Evolutionary conservation across 495 filamentous ascomycete genomes (phyloP).

Genomic region (Neurospora hispaniola): DNA sequence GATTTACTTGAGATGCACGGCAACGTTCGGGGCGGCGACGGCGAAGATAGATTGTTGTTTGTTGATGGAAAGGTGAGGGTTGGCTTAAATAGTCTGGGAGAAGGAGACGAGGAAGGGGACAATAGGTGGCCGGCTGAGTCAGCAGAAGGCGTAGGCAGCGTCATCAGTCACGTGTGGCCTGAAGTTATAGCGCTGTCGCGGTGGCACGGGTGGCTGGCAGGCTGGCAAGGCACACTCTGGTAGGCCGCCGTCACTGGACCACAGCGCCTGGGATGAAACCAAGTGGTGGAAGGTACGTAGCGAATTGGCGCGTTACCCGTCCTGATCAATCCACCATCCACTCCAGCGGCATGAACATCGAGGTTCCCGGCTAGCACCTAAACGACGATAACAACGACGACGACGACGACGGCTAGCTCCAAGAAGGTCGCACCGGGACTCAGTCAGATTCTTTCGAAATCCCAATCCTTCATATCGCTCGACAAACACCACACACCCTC

Average conservation of each 20-base stretch:
- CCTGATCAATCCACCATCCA: not conserved
- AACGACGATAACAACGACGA: not conserved
- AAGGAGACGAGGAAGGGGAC: constrained; percentile 3
- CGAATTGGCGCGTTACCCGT: constrained; percentile 3
- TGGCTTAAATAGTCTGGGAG: constrained; percentile 16
- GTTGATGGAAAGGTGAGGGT: constrained; percentile 8
- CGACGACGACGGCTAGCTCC: not conserved
- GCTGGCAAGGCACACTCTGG: not conserved
- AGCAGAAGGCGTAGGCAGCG: constrained; percentile 1
- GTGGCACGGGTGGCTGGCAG: not conserved
- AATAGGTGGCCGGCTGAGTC: constrained; percentile 5
- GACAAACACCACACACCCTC: not conserved
- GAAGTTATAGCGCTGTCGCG: not conserved
- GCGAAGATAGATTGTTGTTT: constrained; percentile 2
- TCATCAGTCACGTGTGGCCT: constrained; percentile 3
- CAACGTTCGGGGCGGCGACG: not conserved
- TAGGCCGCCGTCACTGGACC: constrained; percentile 1
- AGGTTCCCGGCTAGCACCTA: not conserved
- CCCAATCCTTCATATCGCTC: not conserved
- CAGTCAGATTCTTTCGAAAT: not conserved
- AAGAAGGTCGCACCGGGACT: not conserved
- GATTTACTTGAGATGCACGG: not conserved
- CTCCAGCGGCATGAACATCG: not conserved
- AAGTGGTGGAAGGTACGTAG: not conserved
- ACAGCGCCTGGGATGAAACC: constrained; percentile 1